Evolutionary conservation across 768 basidiomycete genomes (phyloP).

Genomic region (Tubosaeta sp.): DNA sequence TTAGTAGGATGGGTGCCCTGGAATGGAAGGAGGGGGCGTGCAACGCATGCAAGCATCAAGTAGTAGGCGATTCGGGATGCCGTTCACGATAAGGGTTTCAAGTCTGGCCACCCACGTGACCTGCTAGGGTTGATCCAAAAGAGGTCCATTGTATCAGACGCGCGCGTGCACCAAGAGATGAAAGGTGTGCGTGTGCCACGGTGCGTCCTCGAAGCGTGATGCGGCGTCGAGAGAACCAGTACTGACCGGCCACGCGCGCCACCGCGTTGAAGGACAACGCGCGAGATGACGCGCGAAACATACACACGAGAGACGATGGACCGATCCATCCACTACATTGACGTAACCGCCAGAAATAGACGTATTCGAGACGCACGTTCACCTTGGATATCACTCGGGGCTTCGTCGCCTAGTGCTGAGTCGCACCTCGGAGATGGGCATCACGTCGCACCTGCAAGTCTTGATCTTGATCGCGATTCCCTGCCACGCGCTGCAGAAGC

Average conservation of each 20-base stretch:
- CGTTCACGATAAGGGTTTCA: no score
- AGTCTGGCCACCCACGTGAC: neutral
- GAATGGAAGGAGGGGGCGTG: neutral
- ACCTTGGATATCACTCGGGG: neutral
- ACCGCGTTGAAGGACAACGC: neutral
- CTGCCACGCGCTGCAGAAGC: slow-evolving; percentile 29
- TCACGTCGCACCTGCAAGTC: neutral
- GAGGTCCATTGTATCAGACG: neutral
- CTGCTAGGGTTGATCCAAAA: neutral
- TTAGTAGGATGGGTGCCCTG: no score
- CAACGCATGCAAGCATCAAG: neutral
- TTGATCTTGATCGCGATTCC: slow-evolving; percentile 1
- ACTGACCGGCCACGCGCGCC: no score
- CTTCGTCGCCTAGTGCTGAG: neutral
- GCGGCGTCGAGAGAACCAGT: no score
- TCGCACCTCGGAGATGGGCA: slow-evolving; percentile 9
- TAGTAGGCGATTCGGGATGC: neutral
- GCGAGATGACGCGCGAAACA: neutral
- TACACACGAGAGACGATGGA: neutral
- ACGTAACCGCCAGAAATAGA: slow-evolving; percentile 29
- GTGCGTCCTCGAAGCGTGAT: no score
- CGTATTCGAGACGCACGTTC: slow-evolving; percentile 2
- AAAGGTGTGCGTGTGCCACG: no score
- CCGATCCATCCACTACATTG: slow-evolving; percentile 6
- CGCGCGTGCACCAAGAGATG: neutral